These are phyloP conservation scores for Microdochium paspali DNA, from an alignment of 2,329 filamentous ascomycete genomes.

Conservation along the genomic window DNA sequence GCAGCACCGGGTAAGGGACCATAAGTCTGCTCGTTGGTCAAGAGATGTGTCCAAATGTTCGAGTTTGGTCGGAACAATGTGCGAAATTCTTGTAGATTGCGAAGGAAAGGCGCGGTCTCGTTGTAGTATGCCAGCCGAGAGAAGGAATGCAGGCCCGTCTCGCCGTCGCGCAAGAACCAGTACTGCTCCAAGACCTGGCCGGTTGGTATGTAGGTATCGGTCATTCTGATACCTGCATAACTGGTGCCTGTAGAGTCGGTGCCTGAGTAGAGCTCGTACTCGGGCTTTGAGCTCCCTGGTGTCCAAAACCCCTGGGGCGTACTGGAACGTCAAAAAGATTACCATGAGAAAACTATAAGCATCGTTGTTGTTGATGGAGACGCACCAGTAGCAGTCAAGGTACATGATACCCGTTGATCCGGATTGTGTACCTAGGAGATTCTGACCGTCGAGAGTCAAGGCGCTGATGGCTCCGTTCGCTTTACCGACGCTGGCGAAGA, in stretches of 20 bases:
- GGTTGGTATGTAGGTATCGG: slow-evolving; percentile 46
- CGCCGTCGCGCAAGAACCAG: slow-evolving; percentile 53
- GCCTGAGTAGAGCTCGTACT: slow-evolving; percentile 40
- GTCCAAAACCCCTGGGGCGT: slow-evolving; percentile 50
- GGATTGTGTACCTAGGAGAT: slow-evolving; percentile 39
- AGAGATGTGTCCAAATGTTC: slow-evolving; percentile 50
- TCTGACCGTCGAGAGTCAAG: slow-evolving; percentile 26
- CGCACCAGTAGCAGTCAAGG: slow-evolving; percentile 50
- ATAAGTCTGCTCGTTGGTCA: slow-evolving; percentile 45
- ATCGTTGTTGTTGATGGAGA: slow-evolving; percentile 1
- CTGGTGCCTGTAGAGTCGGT: slow-evolving; percentile 36
- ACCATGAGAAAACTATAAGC: slow-evolving; percentile 2
- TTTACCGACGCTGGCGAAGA: slow-evolving; percentile 26
- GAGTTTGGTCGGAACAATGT: slow-evolving; percentile 52
- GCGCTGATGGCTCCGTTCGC: slow-evolving; percentile 23
- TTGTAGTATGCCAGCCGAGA: slow-evolving; percentile 51
- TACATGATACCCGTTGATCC: slow-evolving; percentile 44
- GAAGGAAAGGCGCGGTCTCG: slow-evolving; percentile 41
- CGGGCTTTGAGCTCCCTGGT: slow-evolving; percentile 38
- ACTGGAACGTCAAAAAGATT: slow-evolving; percentile 8
- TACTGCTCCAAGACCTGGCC: slow-evolving; percentile 54
- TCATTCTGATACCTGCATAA: slow-evolving; percentile 51
- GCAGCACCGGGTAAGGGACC: slow-evolving; percentile 39
- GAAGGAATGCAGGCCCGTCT: slow-evolving; percentile 54
- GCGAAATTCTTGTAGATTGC: slow-evolving; percentile 51